A percentile compares a stretch with the other conserved stretches of the same genome.
phyloP scores from a whole-genome alignment of 805 yeast genomes.

The Saccharomycopsis sp. region DNA sequence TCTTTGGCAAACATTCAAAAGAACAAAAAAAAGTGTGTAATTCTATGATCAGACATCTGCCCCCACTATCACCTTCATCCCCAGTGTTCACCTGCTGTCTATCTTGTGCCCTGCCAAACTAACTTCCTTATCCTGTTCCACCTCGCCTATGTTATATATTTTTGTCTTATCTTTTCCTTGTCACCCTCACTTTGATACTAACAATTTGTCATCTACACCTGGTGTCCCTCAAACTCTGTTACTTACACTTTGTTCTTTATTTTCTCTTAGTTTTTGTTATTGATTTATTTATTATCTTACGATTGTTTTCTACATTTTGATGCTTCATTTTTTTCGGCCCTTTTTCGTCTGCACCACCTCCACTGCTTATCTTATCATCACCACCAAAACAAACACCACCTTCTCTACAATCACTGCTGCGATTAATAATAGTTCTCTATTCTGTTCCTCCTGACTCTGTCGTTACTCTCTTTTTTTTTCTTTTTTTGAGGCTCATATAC shows the following conservation, averaged over 20 bases:
- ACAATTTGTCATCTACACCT: not conserved
- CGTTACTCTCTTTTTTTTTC: too few relatives aligned
- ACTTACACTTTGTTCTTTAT: not conserved
- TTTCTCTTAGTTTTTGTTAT: not conserved
- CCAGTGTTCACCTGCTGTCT: not conserved
- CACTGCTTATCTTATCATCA: not conserved
- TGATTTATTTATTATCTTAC: not conserved
- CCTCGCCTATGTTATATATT: not conserved
- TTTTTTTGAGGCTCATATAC: not conserved
- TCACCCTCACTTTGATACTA: not conserved
- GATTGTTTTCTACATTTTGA: not conserved
- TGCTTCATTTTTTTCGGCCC: not conserved
- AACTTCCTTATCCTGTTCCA: not conserved
- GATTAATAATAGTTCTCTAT: not conserved
- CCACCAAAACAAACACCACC: too few relatives aligned
- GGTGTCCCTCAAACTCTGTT: not conserved
- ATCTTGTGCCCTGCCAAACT: too few relatives aligned
- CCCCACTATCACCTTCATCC: not conserved
- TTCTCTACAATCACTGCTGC: not conserved
- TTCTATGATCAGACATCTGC: slow-evolving; percentile 7
- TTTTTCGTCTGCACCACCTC: not conserved
- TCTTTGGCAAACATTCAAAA: slow-evolving; percentile 16
- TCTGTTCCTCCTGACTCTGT: too few relatives aligned
- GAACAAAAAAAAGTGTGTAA: slow-evolving; percentile 20
- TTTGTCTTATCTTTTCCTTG: not conserved